A percentile compares a stretch with the other conserved stretches of the same genome.
These are phyloP conservation scores for Pyrrhoderma noxium DNA, from an alignment of 1,284 basidiomycete genomes.

Conservation along the genomic window DNA sequence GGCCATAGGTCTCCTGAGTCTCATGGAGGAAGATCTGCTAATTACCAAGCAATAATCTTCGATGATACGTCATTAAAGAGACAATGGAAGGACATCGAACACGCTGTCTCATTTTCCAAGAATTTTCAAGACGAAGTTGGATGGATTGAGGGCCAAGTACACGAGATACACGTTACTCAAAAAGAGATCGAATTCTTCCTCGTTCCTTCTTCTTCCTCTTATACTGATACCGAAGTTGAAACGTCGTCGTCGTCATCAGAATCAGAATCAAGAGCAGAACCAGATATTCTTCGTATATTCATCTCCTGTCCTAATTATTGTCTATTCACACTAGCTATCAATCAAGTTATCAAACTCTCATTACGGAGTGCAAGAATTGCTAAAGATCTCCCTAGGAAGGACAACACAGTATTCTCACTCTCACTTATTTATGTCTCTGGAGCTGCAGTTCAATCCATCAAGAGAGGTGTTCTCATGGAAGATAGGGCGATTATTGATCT, in stretches of 20 bases:
- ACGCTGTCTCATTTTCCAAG: not conserved
- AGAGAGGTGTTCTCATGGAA: not conserved
- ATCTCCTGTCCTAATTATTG: not conserved
- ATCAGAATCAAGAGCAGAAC: not conserved
- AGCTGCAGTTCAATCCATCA: not conserved
- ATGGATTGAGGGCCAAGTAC: conserved; percentile 5
- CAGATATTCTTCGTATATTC: conserved; percentile 1
- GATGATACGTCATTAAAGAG: not conserved
- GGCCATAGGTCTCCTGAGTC: too few species aligned
- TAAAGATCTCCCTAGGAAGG: not conserved
- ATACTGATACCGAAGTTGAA: too few species aligned
- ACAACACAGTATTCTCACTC: not conserved
- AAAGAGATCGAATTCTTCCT: conserved; percentile 7
- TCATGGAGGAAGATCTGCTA: too few species aligned
- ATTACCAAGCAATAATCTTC: not conserved
- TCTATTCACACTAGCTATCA: not conserved
- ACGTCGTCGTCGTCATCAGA: too few species aligned
- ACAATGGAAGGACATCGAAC: conserved; percentile 1
- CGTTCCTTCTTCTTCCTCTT: not conserved
- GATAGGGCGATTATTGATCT: conserved; percentile 1
- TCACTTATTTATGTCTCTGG: not conserved
- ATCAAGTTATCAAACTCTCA: conserved; percentile 3
- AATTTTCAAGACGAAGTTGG: not conserved
- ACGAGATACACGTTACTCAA: conserved; percentile 1
- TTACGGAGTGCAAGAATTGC: not conserved